A percentile compares a stretch with the other conserved stretches of the same genome.
These are phyloP conservation scores for Diaporthe nobilis DNA, from an alignment of 2,329 filamentous ascomycete species.

Conservation along the genomic window DNA sequence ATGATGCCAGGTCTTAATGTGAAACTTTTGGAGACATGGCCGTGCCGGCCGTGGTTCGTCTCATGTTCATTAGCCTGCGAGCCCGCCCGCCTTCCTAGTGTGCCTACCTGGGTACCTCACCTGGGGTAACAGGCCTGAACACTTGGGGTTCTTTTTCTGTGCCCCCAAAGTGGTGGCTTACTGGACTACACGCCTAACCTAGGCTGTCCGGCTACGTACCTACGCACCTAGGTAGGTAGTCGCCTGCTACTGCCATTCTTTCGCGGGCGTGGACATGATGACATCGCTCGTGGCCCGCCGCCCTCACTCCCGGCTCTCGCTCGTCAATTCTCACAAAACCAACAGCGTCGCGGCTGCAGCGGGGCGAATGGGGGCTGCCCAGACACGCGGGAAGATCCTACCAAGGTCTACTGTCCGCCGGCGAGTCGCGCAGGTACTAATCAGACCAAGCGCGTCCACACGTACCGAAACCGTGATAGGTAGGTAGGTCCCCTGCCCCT, in stretches of 20 bases:
- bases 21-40: constrained; percentile 8
- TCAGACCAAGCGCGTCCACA: no score
- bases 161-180: neutral
- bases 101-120: no score
- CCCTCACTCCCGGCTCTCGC: neutral
- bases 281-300: neutral
- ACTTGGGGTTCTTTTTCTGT: neutral
- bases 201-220: no score
- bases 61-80: constrained; percentile 18
- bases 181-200: neutral
- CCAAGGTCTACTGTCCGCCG: no score
- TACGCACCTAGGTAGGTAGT: neutral
- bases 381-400: neutral
- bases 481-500: neutral
- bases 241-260: neutral
- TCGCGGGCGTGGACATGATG: no score
- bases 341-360: neutral
- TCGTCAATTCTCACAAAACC: neutral
- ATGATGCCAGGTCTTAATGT: neutral
- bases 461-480: neutral
- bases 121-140: neutral
- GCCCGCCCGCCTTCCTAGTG: neutral
- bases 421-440: neutral
- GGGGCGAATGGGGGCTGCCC: neutral
- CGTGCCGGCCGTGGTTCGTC: constrained; percentile 21